Evolutionary conservation across 2,329 filamentous ascomycete species (phyloP).

Genomic region (Tricladium varicosporioides): DNA sequence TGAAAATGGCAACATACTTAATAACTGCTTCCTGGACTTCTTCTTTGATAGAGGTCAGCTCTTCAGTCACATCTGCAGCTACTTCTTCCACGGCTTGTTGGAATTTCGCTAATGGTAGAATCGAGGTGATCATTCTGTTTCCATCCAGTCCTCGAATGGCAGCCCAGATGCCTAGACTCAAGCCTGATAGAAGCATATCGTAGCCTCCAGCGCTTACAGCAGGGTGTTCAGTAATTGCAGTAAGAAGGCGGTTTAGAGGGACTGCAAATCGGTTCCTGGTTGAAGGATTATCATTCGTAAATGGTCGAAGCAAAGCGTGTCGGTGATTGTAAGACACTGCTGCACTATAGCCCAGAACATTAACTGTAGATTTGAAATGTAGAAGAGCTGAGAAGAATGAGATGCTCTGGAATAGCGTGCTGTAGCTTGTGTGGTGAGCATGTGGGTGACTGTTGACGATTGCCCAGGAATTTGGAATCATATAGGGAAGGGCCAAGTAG

Average conservation of each 20-base stretch:
- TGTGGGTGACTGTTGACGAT: conserved; percentile 41
- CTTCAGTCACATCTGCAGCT: neutral
- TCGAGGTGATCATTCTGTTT: conserved; percentile 44
- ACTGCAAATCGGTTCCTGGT: conserved; percentile 45
- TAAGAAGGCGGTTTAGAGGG: conserved; percentile 45
- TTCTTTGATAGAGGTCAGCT: neutral
- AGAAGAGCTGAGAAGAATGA: conserved; percentile 44
- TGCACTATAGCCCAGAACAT: conserved; percentile 45
- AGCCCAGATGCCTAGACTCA: conserved; percentile 57
- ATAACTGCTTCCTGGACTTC: neutral
- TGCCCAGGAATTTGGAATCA: conserved; percentile 51
- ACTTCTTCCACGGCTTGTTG: conserved; percentile 5
- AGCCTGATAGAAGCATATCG: conserved; percentile 55
- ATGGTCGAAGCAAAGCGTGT: conserved; percentile 45
- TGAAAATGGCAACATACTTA: neutral
- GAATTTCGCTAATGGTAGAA: too few relatives aligned
- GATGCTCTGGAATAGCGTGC: conserved; percentile 46
- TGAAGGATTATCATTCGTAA: conserved; percentile 44
- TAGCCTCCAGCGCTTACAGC: conserved; percentile 54
- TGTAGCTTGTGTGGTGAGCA: conserved; percentile 41
- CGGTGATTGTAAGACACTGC: conserved; percentile 48
- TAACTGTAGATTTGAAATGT: conserved; percentile 43
- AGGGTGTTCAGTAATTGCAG: conserved; percentile 54
- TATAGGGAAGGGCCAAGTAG: conserved; percentile 45
- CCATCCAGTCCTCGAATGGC: conserved; percentile 51